These are phyloP conservation scores for Candida labiduridarum DNA, from an alignment of 1,139 yeast genomes.

Conservation along the genomic window DNA sequence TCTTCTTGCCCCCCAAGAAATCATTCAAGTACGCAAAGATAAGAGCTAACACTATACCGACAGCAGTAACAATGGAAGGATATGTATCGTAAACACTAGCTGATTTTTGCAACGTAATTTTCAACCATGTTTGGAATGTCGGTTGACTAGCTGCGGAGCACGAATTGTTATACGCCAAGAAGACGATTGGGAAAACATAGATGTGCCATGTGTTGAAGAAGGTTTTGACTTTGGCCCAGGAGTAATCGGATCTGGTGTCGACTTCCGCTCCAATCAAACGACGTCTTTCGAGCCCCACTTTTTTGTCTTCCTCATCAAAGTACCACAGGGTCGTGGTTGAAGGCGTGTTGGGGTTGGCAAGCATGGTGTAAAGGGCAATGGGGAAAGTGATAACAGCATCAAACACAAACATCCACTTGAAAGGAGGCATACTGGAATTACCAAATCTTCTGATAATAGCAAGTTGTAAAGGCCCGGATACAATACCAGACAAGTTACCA, in stretches of 20 bases:
- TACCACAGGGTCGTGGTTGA: slow-evolving; percentile 42
- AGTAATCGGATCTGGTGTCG: slow-evolving; percentile 45
- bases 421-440: slow-evolving; percentile 30
- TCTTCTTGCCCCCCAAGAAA: slow-evolving; percentile 44
- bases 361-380: slow-evolving; percentile 37
- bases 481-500: slow-evolving; percentile 29
- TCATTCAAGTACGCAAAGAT: slow-evolving; percentile 45
- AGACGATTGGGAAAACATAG: slow-evolving; percentile 49
- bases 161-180: slow-evolving; percentile 52
- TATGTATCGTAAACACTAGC: slow-evolving; percentile 47
- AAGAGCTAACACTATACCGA: slow-evolving; percentile 45
- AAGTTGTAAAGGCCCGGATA: slow-evolving; percentile 41
- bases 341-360: slow-evolving; percentile 42
- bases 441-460: slow-evolving; percentile 33
- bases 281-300: slow-evolving; percentile 43
- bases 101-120: slow-evolving; percentile 38
- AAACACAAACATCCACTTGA: slow-evolving; percentile 43
- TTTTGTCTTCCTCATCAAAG: slow-evolving; percentile 34
- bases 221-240: slow-evolving; percentile 39
- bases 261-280: slow-evolving; percentile 49
- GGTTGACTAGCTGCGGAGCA: slow-evolving; percentile 48
- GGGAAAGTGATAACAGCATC: slow-evolving; percentile 42
- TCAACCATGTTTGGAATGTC: slow-evolving; percentile 58
- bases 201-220: slow-evolving; percentile 54
- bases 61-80: slow-evolving; percentile 50